Evolutionary conservation across 352 stramenopile genomes (phyloP).

Genomic region (Phytophthora sp.): DNA sequence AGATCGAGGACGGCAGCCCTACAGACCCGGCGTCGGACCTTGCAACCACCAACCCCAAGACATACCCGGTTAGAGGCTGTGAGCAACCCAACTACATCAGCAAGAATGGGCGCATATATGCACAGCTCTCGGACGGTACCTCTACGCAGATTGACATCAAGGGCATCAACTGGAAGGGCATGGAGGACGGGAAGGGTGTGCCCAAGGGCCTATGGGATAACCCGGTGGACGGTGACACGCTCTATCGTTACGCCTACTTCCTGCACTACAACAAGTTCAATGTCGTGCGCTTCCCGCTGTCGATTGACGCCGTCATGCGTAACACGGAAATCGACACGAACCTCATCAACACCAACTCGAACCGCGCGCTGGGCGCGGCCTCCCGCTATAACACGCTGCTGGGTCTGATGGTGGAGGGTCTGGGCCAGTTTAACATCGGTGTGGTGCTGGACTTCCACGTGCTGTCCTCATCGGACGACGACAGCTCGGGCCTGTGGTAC

Average conservation of each 20-base stretch:
- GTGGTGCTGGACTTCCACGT: conserved; percentile 86
- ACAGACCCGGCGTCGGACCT: conserved; percentile 55
- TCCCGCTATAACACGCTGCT: conserved; percentile 77
- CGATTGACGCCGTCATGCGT: conserved; percentile 70
- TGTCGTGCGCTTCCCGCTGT: conserved; percentile 73
- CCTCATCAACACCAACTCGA: conserved; percentile 87
- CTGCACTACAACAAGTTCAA: conserved; percentile 85
- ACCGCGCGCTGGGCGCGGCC: conserved; percentile 65
- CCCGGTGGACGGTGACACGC: conserved; percentile 73
- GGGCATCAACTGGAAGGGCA: conserved; percentile 86
- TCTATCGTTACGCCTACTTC: conserved; percentile 82
- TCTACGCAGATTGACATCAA: conserved; percentile 83
- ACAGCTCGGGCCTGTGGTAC: conserved; percentile 71
- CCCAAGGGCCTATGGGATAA: conserved; percentile 85
- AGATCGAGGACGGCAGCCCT: conserved; percentile 69
- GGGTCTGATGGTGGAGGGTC: conserved; percentile 61
- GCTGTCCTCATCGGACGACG: conserved; percentile 54
- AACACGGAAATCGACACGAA: conserved; percentile 67
- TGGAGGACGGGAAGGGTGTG: conserved; percentile 75
- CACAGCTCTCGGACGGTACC: conserved; percentile 53
- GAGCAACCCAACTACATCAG: conserved; percentile 85
- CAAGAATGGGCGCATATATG: conserved; percentile 77
- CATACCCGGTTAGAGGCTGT: conserved; percentile 75
- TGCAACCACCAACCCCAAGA: conserved; percentile 68
- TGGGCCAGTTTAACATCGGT: conserved; percentile 78